phyloP scores from a whole-genome alignment of 2,329 filamentous ascomycete species.

The Daldinia sp. region DNA sequence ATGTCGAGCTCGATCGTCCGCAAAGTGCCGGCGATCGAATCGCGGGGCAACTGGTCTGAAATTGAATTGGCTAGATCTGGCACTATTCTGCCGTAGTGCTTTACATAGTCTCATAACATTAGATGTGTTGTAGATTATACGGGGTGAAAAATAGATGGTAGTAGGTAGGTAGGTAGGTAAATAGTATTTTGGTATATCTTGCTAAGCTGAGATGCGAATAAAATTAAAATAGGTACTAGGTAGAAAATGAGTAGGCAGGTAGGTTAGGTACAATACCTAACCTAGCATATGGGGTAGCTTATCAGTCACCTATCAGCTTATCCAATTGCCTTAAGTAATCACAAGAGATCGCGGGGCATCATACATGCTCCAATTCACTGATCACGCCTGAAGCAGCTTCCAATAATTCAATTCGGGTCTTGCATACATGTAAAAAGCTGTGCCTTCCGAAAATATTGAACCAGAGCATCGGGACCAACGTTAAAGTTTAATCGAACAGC shows the following conservation, averaged over 20 bases:
- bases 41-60: slow-evolving; percentile 8
- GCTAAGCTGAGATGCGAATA: not conserved
- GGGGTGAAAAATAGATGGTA: not conserved
- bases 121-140: not conserved
- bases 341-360: not conserved
- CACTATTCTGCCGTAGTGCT: slow-evolving; percentile 41
- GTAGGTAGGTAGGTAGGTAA: no score
- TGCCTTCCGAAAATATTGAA: not conserved
- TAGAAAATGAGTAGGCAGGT: not conserved
- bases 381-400: not conserved
- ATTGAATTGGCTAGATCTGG: slow-evolving; percentile 26
- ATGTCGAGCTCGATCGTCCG: slow-evolving; percentile 19
- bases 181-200: no score
- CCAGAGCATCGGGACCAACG: not conserved
- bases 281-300: no score
- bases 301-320: not conserved
- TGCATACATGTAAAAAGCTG: not conserved
- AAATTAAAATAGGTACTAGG: no score
- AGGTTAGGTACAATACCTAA: not conserved
- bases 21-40: slow-evolving; percentile 28
- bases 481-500: slow-evolving; percentile 21
- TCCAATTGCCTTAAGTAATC: not conserved
- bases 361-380: not conserved
- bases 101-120: slow-evolving; percentile 47
- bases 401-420: not conserved